These are phyloP conservation scores for Lepiota venenata DNA, from an alignment of 768 basidiomycete genomes.

Conservation along the genomic window DNA sequence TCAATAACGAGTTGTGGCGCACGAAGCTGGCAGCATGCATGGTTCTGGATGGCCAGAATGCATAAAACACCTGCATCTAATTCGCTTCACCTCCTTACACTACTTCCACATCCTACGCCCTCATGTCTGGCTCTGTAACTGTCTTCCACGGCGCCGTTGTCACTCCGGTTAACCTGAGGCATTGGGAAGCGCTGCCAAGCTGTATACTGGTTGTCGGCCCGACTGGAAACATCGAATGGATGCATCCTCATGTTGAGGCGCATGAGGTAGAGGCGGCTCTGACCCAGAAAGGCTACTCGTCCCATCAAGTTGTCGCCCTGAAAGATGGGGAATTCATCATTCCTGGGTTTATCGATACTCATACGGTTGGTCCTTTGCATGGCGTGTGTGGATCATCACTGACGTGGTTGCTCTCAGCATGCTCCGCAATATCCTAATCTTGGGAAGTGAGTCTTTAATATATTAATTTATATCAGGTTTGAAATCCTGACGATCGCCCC, in stretches of 20 bases:
- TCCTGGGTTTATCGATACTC: constrained; percentile 91
- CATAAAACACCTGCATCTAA: too few relatives aligned
- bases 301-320: constrained; percentile 41
- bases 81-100: neutral
- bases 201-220: constrained; percentile 53
- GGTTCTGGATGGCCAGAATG: too few relatives aligned
- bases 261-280: constrained; percentile 47
- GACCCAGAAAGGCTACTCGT: constrained; percentile 42
- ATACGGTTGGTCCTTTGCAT: constrained; percentile 57
- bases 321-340: constrained; percentile 65
- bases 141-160: constrained; percentile 57
- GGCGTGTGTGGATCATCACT: neutral
- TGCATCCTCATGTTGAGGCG: constrained; percentile 54
- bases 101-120: too few relatives aligned
- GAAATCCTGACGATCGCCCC: neutral
- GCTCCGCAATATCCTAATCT: constrained; percentile 78
- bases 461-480: neutral
- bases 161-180: constrained; percentile 42
- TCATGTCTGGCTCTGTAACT: constrained; percentile 17
- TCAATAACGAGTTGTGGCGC: too few relatives aligned
- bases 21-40: too few relatives aligned
- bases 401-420: constrained; percentile 43
- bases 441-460: constrained; percentile 43
- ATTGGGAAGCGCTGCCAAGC: constrained; percentile 43
- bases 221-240: constrained; percentile 61